Percentiles rank a stretch among this genome's conserved stretches.
Conservation (phyloP, 306 rosid species). For the Hippophae gyantsensis region DNA sequence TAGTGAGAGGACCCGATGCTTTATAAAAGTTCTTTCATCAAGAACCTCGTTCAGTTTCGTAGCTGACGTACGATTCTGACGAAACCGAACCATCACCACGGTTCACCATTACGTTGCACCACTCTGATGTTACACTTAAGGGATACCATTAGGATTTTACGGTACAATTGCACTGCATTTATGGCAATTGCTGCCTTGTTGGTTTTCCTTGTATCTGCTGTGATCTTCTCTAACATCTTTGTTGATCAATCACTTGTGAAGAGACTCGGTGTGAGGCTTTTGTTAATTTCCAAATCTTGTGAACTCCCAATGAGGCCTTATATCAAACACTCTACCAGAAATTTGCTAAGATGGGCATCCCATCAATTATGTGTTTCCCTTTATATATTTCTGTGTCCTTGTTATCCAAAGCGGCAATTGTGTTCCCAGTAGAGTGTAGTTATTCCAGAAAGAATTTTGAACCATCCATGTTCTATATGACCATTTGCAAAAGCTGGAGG, state of each 20-base stretch:
- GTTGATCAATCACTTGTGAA: conserved; percentile 54
- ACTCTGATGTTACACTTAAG: too few species aligned
- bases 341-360: conserved; percentile 53
- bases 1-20: too few species aligned
- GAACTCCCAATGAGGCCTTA: conserved; percentile 77
- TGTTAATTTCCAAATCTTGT: conserved; percentile 67
- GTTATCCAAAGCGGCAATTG: conserved; percentile 70
- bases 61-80: too few species aligned
- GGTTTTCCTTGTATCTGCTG: conserved; percentile 75
- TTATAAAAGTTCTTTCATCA: too few species aligned
- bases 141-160: too few species aligned
- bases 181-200: conserved; percentile 50
- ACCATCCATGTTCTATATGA: conserved; percentile 39
- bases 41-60: too few species aligned
- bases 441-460: conserved; percentile 60
- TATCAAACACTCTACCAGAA: conserved; percentile 71
- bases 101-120: too few species aligned
- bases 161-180: conserved; percentile 68
- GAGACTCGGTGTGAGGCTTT: conserved; percentile 53
- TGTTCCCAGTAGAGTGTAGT: conserved; percentile 76
- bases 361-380: conserved; percentile 58
- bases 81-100: too few species aligned
- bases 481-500: conserved; percentile 61
- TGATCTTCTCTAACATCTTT: conserved; percentile 55
- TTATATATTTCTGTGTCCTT: conserved; percentile 53